Conservation (phyloP, 2,329 filamentous ascomycete species). For the Talaromyces sp. region DNA sequence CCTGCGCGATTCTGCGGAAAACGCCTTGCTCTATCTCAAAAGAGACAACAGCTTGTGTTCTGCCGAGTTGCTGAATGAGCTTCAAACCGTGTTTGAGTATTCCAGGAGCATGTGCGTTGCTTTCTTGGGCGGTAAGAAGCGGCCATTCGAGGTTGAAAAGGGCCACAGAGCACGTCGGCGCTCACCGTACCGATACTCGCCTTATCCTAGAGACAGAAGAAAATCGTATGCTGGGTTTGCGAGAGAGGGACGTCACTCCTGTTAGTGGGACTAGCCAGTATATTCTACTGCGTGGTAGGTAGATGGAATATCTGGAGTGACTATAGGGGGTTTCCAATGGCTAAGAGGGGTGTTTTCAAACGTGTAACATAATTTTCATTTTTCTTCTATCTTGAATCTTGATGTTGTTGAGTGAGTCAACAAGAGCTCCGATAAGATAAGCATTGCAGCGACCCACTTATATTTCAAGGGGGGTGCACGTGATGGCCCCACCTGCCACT, state of each 20-base stretch:
- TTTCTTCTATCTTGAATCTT: no score
- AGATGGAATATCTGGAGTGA: neutral
- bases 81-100: slow-evolving; percentile 26
- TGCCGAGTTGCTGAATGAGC: slow-evolving; percentile 14
- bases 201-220: neutral
- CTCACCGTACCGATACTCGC: neutral
- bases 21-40: slow-evolving; percentile 29
- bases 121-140: slow-evolving; percentile 32
- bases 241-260: neutral
- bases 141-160: slow-evolving; percentile 28
- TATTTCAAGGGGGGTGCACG: slow-evolving; percentile 4
- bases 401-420: neutral
- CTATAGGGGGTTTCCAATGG: neutral
- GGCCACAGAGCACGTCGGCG: neutral
- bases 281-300: neutral
- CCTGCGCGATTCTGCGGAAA: slow-evolving; percentile 40
- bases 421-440: neutral
- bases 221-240: neutral
- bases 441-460: neutral
- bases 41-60: slow-evolving; percentile 21
- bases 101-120: slow-evolving; percentile 30
- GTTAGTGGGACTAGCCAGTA: neutral
- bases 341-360: neutral
- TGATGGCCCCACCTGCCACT: neutral
- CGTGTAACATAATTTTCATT: neutral